Base-by-base conservation (phyloP, 2,329 filamentous ascomycete species). In the Calonectria pauciramosa region DNA sequence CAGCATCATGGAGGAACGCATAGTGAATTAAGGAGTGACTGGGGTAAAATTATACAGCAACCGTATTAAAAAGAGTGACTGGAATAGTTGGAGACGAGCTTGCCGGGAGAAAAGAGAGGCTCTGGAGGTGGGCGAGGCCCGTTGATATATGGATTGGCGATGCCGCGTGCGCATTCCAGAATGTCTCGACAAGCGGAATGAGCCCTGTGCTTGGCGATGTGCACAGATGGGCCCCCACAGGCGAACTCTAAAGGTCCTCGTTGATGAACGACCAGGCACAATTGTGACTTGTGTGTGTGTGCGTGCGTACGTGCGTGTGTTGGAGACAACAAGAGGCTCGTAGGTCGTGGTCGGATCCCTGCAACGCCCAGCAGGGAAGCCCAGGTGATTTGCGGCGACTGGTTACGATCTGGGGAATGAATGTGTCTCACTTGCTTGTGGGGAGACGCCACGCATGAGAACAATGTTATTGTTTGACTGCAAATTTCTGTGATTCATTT, bases 1-100 rank as follows among this genome's bases (percentile, higher is more conserved):
- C 3, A 75, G 70, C 52, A 77, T 36, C 23, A 73, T 59, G 20
- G 76, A 38, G 64, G 69, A 71, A 38, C 68, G 74, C 74, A 66
- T 68, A 54, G 66, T 73, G 66, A 73, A 66, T 20, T 63, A 71
- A 71, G 51, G 69, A 71, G 23, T 52, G 70, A 72, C 68, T 38
- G 28, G 26, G 44, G 41, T 14, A 16, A 54, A 18, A 28, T 54
- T 26, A 54, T 44, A 23, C 13, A 34, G 36, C 20, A 47, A 47
- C 44, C 44, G 44, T 47, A 47, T 47, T 47, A 47, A 47, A 47
- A 71, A 38, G 69, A 71, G 23, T 52, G 70, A 72, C 68, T 38
- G 38, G n/a, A 52, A 41, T 34, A 52, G 54, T 41, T 67, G 64
- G 41, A 52, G 30, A 44, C 36, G 41, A 41, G 54, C 56, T 26